Evolutionary conservation across 2,329 filamentous ascomycete genomes (phyloP).

Genomic region (Talaromyces piceae): DNA sequence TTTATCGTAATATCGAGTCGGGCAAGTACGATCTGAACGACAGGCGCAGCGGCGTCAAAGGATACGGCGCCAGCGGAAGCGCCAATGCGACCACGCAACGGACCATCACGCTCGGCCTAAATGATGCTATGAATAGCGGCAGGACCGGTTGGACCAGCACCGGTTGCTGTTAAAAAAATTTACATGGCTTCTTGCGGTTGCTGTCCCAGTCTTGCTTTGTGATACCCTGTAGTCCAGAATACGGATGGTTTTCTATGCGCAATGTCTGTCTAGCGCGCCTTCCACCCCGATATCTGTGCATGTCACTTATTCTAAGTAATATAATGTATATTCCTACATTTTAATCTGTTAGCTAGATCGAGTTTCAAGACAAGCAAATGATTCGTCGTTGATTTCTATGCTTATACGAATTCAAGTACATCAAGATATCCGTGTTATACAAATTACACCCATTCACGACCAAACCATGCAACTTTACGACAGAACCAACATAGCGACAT

Average conservation of each 20-base stretch:
- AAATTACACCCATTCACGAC: neutral
- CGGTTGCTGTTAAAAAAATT: slow-evolving; percentile 37
- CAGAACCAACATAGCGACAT: neutral
- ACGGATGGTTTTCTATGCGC: neutral
- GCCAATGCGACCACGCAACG: slow-evolving; percentile 27
- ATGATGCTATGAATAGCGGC: slow-evolving; percentile 40
- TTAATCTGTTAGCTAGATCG: too few species aligned
- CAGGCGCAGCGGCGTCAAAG: slow-evolving; percentile 83
- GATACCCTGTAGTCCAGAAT: neutral
- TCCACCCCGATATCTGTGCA: neutral
- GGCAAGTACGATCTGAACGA: slow-evolving; percentile 94
- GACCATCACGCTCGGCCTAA: slow-evolving; percentile 39
- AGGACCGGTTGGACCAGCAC: slow-evolving; percentile 29
- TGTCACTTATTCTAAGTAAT: too few species aligned
- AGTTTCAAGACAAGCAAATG: too few species aligned
- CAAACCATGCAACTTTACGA: neutral
- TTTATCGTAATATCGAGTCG: slow-evolving; percentile 93
- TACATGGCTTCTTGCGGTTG: too few species aligned
- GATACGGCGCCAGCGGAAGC: slow-evolving; percentile 36
- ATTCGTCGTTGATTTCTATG: too few species aligned
- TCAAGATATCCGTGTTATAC: neutral
- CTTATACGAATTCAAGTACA: neutral
- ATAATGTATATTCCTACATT: too few species aligned
- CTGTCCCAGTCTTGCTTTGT: neutral
- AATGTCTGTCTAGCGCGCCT: neutral